Evolutionary conservation across 78 protist genomes (phyloP).

Genomic region (Dictyostelium firmibasis): DNA sequence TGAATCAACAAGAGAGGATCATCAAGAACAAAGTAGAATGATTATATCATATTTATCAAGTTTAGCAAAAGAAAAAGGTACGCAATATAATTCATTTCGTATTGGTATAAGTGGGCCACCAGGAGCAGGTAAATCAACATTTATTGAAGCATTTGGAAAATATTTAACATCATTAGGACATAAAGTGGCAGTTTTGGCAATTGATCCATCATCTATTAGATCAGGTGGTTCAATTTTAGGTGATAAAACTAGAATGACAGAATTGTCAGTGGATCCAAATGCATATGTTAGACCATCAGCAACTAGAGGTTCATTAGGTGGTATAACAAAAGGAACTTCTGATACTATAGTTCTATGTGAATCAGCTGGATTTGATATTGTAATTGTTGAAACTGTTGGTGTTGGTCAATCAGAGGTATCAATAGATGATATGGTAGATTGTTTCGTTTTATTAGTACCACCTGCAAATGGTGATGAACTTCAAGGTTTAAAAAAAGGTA

Average conservation of each 20-base stretch:
- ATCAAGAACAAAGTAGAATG: slow-evolving; percentile 68
- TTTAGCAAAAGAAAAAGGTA: slow-evolving; percentile 4
- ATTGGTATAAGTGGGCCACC: slow-evolving; percentile 97
- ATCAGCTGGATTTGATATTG: slow-evolving; percentile 89
- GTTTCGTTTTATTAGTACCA: slow-evolving; percentile 91
- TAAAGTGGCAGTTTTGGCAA: slow-evolving; percentile 92
- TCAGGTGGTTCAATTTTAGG: slow-evolving; percentile 97
- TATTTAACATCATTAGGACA: slow-evolving; percentile 44
- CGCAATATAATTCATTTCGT: slow-evolving; percentile 81
- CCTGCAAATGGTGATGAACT: slow-evolving; percentile 98
- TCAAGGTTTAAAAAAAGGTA: slow-evolving; percentile 97
- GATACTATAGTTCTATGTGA: slow-evolving; percentile 95
- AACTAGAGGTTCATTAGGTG: slow-evolving; percentile 89
- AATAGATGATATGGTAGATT: slow-evolving; percentile 93
- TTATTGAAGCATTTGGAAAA: slow-evolving; percentile 95
- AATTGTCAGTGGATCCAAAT: slow-evolving; percentile 76
- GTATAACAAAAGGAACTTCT: slow-evolving; percentile 76
- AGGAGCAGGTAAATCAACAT: slow-evolving; percentile 98
- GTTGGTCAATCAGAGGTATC: slow-evolving; percentile 97
- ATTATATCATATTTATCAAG: slow-evolving; percentile 39
- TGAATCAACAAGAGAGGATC: slow-evolving; percentile 76
- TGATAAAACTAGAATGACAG: slow-evolving; percentile 97
- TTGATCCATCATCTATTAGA: slow-evolving; percentile 94
- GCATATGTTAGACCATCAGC: slow-evolving; percentile 97
- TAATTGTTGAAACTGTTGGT: slow-evolving; percentile 98